These are phyloP conservation scores for Cladophialophora bantiana DNA, from an alignment of 2,329 filamentous ascomycete species.

Conservation along the genomic window DNA sequence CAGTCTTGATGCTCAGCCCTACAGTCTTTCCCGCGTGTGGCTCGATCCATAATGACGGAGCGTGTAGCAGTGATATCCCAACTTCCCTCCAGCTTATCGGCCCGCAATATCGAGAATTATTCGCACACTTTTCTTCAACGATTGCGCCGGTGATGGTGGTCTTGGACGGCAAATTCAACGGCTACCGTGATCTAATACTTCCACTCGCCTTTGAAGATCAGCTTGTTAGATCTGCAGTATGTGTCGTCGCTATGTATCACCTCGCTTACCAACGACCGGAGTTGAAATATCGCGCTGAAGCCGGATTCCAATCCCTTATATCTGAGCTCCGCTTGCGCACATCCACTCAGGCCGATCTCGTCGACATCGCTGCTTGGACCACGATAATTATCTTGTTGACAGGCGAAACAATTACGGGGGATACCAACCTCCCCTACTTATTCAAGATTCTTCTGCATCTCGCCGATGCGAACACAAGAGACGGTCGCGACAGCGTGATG, in stretches of 20 bases:
- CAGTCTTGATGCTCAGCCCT: neutral
- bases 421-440: conserved; percentile 25
- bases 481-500: conserved; percentile 22
- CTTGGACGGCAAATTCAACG: conserved; percentile 43
- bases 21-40: neutral
- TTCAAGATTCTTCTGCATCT: conserved; percentile 26
- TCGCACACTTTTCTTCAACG: conserved; percentile 37
- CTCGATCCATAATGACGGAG: neutral
- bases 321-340: conserved; percentile 14
- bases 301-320: conserved; percentile 22
- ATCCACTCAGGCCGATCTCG: neutral
- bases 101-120: conserved; percentile 11
- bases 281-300: conserved; percentile 31
- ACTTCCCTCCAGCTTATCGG: conserved; percentile 10
- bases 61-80: neutral
- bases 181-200: conserved; percentile 43
- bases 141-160: conserved; percentile 45
- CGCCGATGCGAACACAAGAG: conserved; percentile 13
- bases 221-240: conserved; percentile 40
- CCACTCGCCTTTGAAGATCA: conserved; percentile 42
- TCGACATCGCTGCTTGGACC: conserved; percentile 26
- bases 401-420: conserved; percentile 41
- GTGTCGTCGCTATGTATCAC: conserved; percentile 41
- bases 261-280: conserved; percentile 30
- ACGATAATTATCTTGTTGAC: conserved; percentile 37